Evolutionary conservation across 2,329 filamentous ascomycete species (phyloP), one percentile per base, ranked within the genome.

Genomic region (Pyricularia sp.): DNA sequence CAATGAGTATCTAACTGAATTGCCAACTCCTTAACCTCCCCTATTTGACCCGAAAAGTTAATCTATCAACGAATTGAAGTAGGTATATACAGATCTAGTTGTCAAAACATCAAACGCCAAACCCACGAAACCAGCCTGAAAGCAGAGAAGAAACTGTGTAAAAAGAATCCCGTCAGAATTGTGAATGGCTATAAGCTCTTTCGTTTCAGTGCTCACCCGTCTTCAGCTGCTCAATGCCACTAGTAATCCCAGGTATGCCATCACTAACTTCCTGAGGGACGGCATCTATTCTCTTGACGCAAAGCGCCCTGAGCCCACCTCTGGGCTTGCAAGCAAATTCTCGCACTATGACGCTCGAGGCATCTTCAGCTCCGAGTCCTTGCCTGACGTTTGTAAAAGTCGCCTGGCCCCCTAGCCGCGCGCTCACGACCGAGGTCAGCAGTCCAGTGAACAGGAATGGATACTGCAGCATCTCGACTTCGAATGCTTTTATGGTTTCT

Each of bases 391-490:
- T 44, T 55, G 65, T 44, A 57, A 64, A 62, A 19, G 65, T 63
- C 62, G 62, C 74, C 71, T 82, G 82, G 2, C 87, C 82, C 0
- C 92, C 92, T 3, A 96, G 76, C 66, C 88, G 84, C 4, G 88
- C 84, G 1, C 87, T 85, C 10, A 96, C 90, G 2, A 97, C 85
- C 0, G 84, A 84, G 3, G 85, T 84, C 70, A 97, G 81, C 70
- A 97, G 81, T 4, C 89, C 89, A 0, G 90, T 88, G 76, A 96
- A 97, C 2, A 97, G 81, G 81, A 94, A 96, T 0, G 94, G 92
- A 70, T 97, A 92, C 74, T 97, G 92, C 72, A 96, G 81, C 69
- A 96, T 87, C 77, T 99, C 94, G 0, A 90, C 88, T 70, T 96
- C 91, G 69, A 99, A 99, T 0, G 92, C 91, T 66, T 86, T 85